Conservation (phyloP, 352 stramenopile genomes). For the Phytophthora ramorum region DNA sequence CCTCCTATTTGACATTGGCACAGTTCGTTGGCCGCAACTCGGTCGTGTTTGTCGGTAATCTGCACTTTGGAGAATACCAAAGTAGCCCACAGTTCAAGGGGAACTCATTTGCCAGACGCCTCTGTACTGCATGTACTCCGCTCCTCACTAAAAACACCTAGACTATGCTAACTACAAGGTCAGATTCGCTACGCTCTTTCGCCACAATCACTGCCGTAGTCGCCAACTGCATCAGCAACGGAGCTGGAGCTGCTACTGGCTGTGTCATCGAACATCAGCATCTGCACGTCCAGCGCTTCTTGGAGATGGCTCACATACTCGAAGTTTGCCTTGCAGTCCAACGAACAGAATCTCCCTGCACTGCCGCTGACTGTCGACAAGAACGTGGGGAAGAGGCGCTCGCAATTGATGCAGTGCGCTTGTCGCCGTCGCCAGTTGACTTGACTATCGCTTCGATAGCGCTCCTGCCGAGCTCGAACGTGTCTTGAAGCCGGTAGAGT, state of each 20-base stretch:
- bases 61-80: too few species aligned
- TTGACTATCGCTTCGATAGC: constrained; percentile 3
- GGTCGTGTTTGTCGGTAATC: too few species aligned
- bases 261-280: constrained; percentile 10
- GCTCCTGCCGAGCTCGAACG: background rate
- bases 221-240: background rate
- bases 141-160: background rate
- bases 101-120: too few species aligned
- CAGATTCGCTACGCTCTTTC: background rate
- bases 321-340: constrained; percentile 55
- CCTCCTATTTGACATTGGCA: too few species aligned
- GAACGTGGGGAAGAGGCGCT: constrained; percentile 31
- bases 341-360: constrained; percentile 39
- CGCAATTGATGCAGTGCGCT: constrained; percentile 30
- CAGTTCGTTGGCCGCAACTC: too few species aligned
- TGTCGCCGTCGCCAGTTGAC: constrained; percentile 26
- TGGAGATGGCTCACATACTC: constrained; percentile 36
- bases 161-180: background rate
- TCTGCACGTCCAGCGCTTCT: constrained; percentile 35
- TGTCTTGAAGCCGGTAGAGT: background rate
- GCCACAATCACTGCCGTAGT: background rate
- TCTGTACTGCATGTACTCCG: too few species aligned
- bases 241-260: background rate
- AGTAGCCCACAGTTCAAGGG: too few species aligned
- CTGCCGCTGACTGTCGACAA: constrained; percentile 18